Evolutionary conservation across 345 rosid genomes (phyloP).

Genomic region (Pugionium cornutum): DNA sequence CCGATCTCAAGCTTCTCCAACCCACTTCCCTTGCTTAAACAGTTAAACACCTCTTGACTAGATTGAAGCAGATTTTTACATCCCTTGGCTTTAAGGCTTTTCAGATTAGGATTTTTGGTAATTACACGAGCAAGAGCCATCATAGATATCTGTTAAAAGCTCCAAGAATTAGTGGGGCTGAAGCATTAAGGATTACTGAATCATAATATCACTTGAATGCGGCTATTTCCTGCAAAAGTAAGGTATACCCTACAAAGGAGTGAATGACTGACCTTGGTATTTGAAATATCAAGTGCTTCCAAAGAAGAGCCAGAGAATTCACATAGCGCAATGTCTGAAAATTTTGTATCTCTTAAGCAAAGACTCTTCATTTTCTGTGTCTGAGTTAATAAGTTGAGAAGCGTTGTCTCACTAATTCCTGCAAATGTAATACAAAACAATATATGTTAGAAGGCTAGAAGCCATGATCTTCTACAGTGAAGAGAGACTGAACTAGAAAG

Average conservation of each 20-base stretch:
- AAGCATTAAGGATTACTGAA: not conserved
- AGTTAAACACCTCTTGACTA: slow-evolving; percentile 41
- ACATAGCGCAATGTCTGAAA: slow-evolving; percentile 56
- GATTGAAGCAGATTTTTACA: slow-evolving; percentile 58
- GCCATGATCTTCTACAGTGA: not conserved
- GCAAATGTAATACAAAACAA: slow-evolving; percentile 24
- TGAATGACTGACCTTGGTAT: slow-evolving; percentile 61
- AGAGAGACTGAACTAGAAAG: slow-evolving; percentile 20
- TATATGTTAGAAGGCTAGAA: slow-evolving; percentile 8
- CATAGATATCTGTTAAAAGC: slow-evolving; percentile 58
- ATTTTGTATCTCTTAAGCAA: slow-evolving; percentile 62
- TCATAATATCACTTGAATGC: not conserved
- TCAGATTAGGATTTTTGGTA: slow-evolving; percentile 54
- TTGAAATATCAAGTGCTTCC: slow-evolving; percentile 73
- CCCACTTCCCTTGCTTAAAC: slow-evolving; percentile 48
- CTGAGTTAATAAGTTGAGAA: slow-evolving; percentile 54
- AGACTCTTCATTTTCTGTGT: slow-evolving; percentile 56
- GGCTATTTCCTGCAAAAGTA: not conserved
- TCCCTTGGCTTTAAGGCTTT: slow-evolving; percentile 63
- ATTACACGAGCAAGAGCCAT: slow-evolving; percentile 54
- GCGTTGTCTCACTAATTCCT: slow-evolving; percentile 57
- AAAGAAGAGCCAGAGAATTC: slow-evolving; percentile 64
- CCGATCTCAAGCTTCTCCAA: slow-evolving; percentile 66
- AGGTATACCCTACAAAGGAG: not conserved
- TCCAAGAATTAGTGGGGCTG: slow-evolving; percentile 13